Evolutionary conservation across 169 alveolate genomes (phyloP).

Genomic region (Plasmodium gonderi): DNA sequence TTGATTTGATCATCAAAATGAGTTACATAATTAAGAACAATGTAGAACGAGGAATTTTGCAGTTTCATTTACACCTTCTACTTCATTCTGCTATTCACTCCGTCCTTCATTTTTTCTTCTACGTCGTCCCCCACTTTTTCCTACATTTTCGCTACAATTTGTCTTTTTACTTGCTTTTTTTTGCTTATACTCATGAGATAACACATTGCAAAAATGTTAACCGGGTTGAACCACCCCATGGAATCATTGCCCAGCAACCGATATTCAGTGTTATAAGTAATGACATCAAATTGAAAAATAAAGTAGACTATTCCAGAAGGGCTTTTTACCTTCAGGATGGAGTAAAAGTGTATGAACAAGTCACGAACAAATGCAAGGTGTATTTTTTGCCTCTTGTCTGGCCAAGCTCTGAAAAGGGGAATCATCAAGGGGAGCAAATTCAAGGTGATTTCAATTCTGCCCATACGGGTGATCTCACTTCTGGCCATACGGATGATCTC

Average conservation of each 20-base stretch:
- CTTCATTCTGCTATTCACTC: too few relatives aligned
- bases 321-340: background rate
- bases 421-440: background rate
- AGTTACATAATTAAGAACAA: background rate
- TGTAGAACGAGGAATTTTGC: background rate
- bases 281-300: constrained; percentile 10
- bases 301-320: constrained; percentile 11
- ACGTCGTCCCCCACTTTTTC: too few relatives aligned
- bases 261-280: constrained; percentile 50
- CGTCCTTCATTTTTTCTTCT: too few relatives aligned
- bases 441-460: too few relatives aligned
- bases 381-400: constrained; percentile 49
- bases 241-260: background rate
- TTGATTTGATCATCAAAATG: background rate
- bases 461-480: background rate
- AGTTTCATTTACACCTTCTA: background rate
- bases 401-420: background rate
- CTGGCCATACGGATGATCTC: background rate
- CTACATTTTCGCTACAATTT: background rate
- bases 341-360: constrained; percentile 32
- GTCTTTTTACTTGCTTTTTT: background rate
- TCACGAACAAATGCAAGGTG: constrained; percentile 20
- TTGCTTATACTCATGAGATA: background rate
- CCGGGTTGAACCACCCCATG: background rate
- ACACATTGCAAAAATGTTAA: background rate